Percentiles rank a stretch among this genome's conserved stretches.
phyloP scores from a whole-genome alignment of 768 basidiomycete species.

The Pholiota conissans region DNA sequence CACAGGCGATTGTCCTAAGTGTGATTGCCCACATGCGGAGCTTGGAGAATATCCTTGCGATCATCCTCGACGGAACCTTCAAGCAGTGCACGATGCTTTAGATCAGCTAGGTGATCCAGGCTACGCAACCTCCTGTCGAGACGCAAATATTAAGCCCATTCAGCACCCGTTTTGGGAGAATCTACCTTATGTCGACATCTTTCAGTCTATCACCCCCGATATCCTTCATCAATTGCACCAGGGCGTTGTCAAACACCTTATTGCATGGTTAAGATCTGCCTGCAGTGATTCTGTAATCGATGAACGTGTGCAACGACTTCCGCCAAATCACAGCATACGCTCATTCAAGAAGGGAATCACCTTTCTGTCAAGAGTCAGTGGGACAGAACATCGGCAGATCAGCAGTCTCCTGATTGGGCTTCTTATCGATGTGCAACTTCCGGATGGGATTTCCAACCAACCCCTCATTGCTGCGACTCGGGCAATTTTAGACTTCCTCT shows the following conservation, averaged over 20 bases:
- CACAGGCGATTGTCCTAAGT: conserved; percentile 28
- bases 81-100: conserved; percentile 21
- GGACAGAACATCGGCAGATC: conserved; percentile 36
- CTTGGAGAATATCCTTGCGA: conserved; percentile 15
- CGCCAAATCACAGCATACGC: too few relatives aligned
- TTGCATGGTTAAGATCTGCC: conserved; percentile 28
- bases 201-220: conserved; percentile 40
- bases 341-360: conserved; percentile 40
- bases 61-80: conserved; percentile 10
- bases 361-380: conserved; percentile 35
- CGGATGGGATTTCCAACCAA: background rate
- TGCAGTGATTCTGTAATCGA: conserved; percentile 32
- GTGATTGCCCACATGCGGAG: conserved; percentile 16
- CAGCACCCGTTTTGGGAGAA: conserved; percentile 39
- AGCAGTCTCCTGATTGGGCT: conserved; percentile 4
- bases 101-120: conserved; percentile 20
- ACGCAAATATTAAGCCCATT: conserved; percentile 24
- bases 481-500: conserved; percentile 33
- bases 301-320: conserved; percentile 28
- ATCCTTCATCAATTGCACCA: conserved; percentile 50
- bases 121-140: conserved; percentile 18
- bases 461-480: background rate
- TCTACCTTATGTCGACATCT: conserved; percentile 41
- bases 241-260: conserved; percentile 25
- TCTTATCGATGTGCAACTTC: background rate